These are phyloP conservation scores for Crithidia expoeki DNA, from an alignment of 208 protist species.

Conservation along the genomic window DNA sequence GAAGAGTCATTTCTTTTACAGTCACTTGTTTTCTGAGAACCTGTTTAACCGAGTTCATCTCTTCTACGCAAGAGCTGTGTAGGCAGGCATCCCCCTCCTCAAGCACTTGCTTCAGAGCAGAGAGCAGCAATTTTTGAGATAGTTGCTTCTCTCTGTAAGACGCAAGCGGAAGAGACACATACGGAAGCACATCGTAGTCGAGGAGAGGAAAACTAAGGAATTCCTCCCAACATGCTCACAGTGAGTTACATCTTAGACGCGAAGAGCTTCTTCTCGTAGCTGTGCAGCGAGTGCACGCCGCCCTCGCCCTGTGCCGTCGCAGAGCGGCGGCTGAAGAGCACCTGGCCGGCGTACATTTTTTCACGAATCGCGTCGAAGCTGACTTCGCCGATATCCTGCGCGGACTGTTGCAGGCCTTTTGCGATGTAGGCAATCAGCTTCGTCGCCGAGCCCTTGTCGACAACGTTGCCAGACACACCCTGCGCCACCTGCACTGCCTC, in stretches of 20 bases:
- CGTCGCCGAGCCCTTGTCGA: constrained; percentile 91
- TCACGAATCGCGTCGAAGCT: constrained; percentile 81
- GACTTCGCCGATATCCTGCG: constrained; percentile 92
- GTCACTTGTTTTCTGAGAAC: neutral
- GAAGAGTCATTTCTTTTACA: neutral
- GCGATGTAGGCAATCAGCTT: constrained; percentile 90
- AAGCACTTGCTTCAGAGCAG: no score
- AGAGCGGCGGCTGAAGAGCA: constrained; percentile 92
- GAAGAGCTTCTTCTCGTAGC: constrained; percentile 92
- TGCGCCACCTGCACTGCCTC: constrained; percentile 92
- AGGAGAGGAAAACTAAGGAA: neutral
- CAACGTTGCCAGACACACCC: constrained; percentile 90
- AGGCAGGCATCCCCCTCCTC: no score
- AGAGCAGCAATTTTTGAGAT: no score
- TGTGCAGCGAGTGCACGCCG: constrained; percentile 92
- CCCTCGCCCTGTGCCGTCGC: constrained; percentile 93
- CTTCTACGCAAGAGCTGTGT: neutral
- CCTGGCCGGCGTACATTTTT: constrained; percentile 90
- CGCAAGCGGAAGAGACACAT: no score
- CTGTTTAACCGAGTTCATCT: no score
- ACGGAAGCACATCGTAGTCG: no score
- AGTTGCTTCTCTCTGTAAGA: no score
- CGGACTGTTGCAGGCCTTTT: constrained; percentile 93
- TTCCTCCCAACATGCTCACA: neutral
- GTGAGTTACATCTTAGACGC: constrained; percentile 69